These are phyloP conservation scores for Colletotrichum camelliae DNA, from an alignment of 2,329 filamentous ascomycete genomes.

Conservation along the genomic window DNA sequence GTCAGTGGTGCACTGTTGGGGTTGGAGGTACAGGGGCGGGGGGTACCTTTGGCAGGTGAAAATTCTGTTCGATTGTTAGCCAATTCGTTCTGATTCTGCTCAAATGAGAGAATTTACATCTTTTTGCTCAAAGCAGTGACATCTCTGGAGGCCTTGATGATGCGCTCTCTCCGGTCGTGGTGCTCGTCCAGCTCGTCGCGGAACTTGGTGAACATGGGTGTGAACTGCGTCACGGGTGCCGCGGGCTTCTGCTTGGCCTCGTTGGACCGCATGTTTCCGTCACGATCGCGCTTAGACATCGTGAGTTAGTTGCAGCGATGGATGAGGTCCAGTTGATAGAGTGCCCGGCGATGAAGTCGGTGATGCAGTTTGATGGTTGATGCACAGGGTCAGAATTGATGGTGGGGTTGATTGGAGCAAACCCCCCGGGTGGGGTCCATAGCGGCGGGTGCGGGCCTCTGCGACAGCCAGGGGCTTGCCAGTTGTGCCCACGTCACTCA, in stretches of 20 bases:
- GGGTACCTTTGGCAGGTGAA: slow-evolving; percentile 44
- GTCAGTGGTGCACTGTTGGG: neutral
- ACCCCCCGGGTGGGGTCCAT: neutral
- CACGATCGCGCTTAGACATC: slow-evolving; percentile 54
- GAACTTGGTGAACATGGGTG: slow-evolving; percentile 84
- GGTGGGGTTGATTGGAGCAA: neutral
- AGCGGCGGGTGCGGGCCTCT: neutral
- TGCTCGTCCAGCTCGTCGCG: slow-evolving; percentile 91
- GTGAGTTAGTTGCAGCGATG: neutral
- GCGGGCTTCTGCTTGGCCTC: slow-evolving; percentile 31
- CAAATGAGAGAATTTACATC: too few species aligned
- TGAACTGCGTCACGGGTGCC: slow-evolving; percentile 51
- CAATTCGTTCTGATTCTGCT: too few species aligned
- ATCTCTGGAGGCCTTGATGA: slow-evolving; percentile 90
- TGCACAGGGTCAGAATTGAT: slow-evolving; percentile 9
- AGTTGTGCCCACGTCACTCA: slow-evolving; percentile 19
- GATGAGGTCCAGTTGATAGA: neutral
- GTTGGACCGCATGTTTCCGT: slow-evolving; percentile 53
- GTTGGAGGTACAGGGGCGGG: neutral
- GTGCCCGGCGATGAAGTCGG: neutral
- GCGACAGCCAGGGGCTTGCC: slow-evolving; percentile 2
- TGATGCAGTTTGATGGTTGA: slow-evolving; percentile 1
- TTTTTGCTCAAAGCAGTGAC: slow-evolving; percentile 97
- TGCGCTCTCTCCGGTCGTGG: slow-evolving; percentile 87
- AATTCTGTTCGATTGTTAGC: slow-evolving; percentile 35